Conservation (phyloP, 345 rosid species). For the Corchorus olitorius region DNA sequence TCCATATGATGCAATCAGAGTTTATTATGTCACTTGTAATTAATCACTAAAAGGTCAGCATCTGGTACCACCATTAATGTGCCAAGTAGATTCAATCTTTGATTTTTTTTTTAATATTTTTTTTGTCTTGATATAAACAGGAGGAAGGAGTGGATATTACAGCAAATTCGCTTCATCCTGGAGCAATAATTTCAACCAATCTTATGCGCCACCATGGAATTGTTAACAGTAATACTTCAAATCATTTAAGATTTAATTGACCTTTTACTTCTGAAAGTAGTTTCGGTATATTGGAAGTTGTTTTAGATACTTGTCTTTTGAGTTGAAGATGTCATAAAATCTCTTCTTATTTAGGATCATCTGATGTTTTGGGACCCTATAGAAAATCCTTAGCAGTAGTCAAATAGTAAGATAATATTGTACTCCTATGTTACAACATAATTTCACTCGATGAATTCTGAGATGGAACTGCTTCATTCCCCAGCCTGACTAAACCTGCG, state of each 20-base stretch:
- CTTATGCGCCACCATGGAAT: constrained; percentile 53
- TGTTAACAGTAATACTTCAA: constrained; percentile 36
- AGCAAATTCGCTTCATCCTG: constrained; percentile 81
- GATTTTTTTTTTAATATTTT: background rate
- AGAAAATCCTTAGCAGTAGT: background rate
- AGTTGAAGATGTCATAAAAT: background rate
- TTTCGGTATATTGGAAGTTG: background rate
- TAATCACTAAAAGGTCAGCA: background rate
- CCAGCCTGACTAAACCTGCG: background rate
- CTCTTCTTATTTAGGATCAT: background rate
- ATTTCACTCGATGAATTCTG: too few relatives aligned
- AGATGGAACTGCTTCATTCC: background rate
- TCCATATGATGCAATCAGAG: background rate
- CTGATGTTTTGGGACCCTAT: constrained; percentile 12
- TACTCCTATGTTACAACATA: too few relatives aligned
- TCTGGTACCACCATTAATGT: background rate
- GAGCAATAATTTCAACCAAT: constrained; percentile 58
- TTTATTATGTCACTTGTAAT: background rate
- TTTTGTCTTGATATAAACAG: constrained; percentile 34
- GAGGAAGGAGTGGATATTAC: constrained; percentile 62
- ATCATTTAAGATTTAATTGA: background rate
- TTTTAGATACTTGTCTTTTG: background rate
- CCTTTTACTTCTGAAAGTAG: background rate
- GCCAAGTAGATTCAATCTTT: constrained; percentile 2
- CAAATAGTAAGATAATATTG: background rate